phyloP scores from a whole-genome alignment of 1,284 basidiomycete species.

The Trametes versicolor region DNA sequence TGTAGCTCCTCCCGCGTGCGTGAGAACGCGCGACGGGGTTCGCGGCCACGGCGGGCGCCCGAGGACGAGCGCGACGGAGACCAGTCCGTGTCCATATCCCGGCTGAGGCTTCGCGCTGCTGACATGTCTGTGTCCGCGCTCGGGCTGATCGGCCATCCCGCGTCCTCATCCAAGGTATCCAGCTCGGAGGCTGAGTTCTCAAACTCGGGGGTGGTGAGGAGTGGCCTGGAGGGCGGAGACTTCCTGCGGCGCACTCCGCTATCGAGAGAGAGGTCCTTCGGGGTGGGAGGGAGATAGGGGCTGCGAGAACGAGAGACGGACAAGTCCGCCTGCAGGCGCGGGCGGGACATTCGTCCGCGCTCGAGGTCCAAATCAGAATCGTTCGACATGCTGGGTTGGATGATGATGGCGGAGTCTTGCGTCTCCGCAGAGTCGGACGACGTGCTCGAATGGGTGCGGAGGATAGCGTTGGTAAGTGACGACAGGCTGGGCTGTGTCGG shows the following conservation, averaged over 20 bases:
- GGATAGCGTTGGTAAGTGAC: constrained; percentile 38
- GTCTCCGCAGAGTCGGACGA: constrained; percentile 42
- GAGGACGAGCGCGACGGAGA: constrained; percentile 21
- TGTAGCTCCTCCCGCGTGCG: constrained; percentile 29
- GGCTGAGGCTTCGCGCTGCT: constrained; percentile 18
- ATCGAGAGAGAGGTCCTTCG: constrained; percentile 33
- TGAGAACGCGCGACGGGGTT: constrained; percentile 25
- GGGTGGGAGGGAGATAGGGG: constrained; percentile 36
- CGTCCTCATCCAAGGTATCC: constrained; percentile 30
- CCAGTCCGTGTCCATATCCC: constrained; percentile 9
- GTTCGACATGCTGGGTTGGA: constrained; percentile 40
- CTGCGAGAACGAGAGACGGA: constrained; percentile 41
- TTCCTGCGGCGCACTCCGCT: constrained; percentile 31
- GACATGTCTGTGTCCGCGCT: constrained; percentile 13
- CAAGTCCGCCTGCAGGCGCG: constrained; percentile 19
- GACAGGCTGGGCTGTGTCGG: constrained; percentile 37
- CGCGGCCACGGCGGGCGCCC: constrained; percentile 20
- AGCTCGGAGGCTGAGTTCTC: constrained; percentile 21
- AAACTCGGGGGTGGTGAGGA: constrained; percentile 26
- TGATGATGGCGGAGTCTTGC: constrained; percentile 42
- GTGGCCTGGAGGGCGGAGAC: constrained; percentile 21
- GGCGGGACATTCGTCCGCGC: constrained; percentile 29
- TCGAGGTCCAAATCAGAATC: constrained; percentile 31
- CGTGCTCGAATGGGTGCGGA: constrained; percentile 40
- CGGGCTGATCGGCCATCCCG: constrained; percentile 26